Evolutionary conservation across 2,329 filamentous ascomycete species (phyloP).

Genomic region (Trichoderma oligosporum): DNA sequence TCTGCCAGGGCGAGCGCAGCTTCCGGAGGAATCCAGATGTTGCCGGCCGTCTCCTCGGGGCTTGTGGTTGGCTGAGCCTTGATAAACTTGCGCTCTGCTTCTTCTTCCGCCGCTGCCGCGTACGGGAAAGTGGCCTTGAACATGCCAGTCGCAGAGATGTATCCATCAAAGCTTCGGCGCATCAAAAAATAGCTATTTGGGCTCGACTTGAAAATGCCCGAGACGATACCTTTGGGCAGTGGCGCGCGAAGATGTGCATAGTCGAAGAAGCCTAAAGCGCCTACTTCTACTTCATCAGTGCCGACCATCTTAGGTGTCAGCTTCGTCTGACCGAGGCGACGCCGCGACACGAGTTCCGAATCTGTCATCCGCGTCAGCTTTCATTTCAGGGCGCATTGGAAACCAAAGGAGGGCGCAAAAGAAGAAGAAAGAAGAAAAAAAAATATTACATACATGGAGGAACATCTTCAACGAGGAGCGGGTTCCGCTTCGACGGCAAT

Average conservation of each 20-base stretch:
- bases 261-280: slow-evolving; percentile 80
- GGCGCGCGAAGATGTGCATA: slow-evolving; percentile 94
- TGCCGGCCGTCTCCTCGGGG: slow-evolving; percentile 88
- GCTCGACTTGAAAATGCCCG: slow-evolving; percentile 85
- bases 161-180: slow-evolving; percentile 82
- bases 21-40: slow-evolving; percentile 88
- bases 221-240: slow-evolving; percentile 83
- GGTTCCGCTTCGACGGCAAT: slow-evolving; percentile 62
- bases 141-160: slow-evolving; percentile 83
- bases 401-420: neutral
- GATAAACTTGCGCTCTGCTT: slow-evolving; percentile 75
- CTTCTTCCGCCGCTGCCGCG: slow-evolving; percentile 67
- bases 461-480: slow-evolving; percentile 60
- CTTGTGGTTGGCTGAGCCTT: slow-evolving; percentile 79
- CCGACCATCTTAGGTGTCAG: slow-evolving; percentile 77
- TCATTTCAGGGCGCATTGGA: slow-evolving; percentile 6
- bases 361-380: slow-evolving; percentile 46
- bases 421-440: neutral
- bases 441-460: slow-evolving; percentile 53
- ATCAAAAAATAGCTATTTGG: slow-evolving; percentile 97
- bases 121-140: slow-evolving; percentile 88
- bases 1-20: slow-evolving; percentile 76
- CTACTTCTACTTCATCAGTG: slow-evolving; percentile 68
- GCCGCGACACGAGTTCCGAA: slow-evolving; percentile 71
- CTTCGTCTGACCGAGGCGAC: slow-evolving; percentile 89